Percentiles rank a stretch among this genome's conserved stretches.
Conservation (phyloP, 768 basidiomycete species). For the Mycena albidolilacea region DNA sequence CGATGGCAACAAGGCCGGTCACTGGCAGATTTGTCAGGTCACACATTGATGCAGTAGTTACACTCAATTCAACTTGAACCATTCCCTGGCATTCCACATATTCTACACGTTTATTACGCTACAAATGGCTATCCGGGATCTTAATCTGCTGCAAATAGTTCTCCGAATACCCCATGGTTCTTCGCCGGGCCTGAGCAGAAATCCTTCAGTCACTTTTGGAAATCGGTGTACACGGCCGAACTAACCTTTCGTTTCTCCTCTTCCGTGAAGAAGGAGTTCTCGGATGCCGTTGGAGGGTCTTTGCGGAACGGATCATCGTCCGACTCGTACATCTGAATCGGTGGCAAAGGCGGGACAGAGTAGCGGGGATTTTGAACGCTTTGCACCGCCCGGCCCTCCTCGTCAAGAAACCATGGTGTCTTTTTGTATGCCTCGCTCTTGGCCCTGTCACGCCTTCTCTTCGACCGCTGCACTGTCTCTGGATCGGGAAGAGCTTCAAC, state of each 20-base stretch:
- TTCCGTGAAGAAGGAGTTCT: conserved; percentile 30
- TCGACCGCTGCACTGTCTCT: background rate
- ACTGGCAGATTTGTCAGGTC: background rate
- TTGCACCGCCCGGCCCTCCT: background rate
- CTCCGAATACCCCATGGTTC: conserved; percentile 17
- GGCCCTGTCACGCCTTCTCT: conserved; percentile 22
- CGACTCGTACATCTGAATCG: background rate
- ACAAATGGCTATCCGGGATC: conserved; percentile 14
- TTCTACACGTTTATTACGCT: background rate
- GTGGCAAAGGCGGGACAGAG: conserved; percentile 33
- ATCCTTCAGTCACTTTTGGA: background rate
- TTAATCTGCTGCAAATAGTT: conserved; percentile 30
- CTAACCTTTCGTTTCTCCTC: conserved; percentile 26
- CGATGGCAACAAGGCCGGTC: conserved; percentile 22
- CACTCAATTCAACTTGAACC: too few relatives aligned
- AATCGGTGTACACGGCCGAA: background rate
- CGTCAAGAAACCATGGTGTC: conserved; percentile 16
- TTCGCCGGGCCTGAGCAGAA: conserved; percentile 16
- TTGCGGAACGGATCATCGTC: conserved; percentile 37
- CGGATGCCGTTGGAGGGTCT: conserved; percentile 15
- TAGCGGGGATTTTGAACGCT: conserved; percentile 26
- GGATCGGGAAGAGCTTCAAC: conserved; percentile 1
- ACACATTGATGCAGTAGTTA: background rate
- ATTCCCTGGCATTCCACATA: background rate
- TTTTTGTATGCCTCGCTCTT: conserved; percentile 36